A percentile compares a stretch with the other conserved stretches of the same genome.
Evolutionary conservation across 2,329 filamentous ascomycete species (phyloP).

Genomic region (Curvularia sp.): DNA sequence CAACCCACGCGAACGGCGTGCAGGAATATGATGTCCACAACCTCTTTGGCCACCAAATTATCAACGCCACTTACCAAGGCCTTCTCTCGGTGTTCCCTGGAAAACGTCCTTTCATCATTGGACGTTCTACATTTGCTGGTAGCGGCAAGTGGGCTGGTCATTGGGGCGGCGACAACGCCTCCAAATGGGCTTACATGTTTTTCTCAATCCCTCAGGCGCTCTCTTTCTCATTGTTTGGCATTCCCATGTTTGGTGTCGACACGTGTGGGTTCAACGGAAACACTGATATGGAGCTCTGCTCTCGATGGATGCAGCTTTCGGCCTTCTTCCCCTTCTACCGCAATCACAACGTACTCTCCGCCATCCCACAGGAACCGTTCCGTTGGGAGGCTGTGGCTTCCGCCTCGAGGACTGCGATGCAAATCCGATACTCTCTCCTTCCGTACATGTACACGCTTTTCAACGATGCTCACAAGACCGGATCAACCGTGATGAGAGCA

Average conservation of each 20-base stretch:
- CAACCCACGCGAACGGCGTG: constrained; percentile 75
- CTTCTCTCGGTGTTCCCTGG: constrained; percentile 68
- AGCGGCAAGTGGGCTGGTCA: constrained; percentile 78
- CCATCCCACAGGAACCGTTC: constrained; percentile 74
- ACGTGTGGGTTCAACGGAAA: constrained; percentile 75
- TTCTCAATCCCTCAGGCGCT: constrained; percentile 80
- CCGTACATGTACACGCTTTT: constrained; percentile 81
- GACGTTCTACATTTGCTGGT: constrained; percentile 80
- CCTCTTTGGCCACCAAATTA: constrained; percentile 71
- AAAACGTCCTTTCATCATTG: constrained; percentile 84
- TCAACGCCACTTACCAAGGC: constrained; percentile 78
- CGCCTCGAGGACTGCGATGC: constrained; percentile 71
- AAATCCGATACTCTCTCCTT: constrained; percentile 72
- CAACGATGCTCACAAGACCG: constrained; percentile 69
- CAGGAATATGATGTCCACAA: constrained; percentile 86
- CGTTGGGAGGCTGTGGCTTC: constrained; percentile 70
- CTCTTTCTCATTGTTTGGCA: constrained; percentile 74
- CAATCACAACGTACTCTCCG: constrained; percentile 73
- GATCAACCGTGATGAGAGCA: constrained; percentile 75
- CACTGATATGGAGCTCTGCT: constrained; percentile 72
- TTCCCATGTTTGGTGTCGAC: constrained; percentile 74
- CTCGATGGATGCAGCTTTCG: constrained; percentile 74
- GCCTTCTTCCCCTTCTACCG: constrained; percentile 82
- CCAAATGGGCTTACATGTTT: constrained; percentile 75
- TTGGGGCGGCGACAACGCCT: constrained; percentile 78